Percentiles rank a stretch among this genome's conserved stretches.
Evolutionary conservation across 352 stramenopile species (phyloP).

Genomic region (Globisporangium orthogonon): DNA sequence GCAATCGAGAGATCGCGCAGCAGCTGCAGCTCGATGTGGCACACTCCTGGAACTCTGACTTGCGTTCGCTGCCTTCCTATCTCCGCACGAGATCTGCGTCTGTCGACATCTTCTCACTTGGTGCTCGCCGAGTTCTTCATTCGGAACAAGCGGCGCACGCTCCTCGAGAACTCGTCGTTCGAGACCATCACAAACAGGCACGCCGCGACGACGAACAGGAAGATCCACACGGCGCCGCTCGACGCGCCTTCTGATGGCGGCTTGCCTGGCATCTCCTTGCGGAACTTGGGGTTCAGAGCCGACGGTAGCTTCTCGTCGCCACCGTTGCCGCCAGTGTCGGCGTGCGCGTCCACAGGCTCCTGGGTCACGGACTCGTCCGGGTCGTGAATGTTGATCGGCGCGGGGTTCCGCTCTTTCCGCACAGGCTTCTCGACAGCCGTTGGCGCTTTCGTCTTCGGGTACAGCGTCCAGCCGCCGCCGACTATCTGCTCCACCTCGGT

Average conservation of each 20-base stretch:
- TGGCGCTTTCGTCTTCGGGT: constrained; percentile 12
- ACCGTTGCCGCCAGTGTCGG: constrained; percentile 28
- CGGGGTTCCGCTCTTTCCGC: constrained; percentile 10
- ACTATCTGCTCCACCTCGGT: constrained; percentile 45
- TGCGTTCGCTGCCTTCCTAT: neutral
- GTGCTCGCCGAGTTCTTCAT: constrained; percentile 25
- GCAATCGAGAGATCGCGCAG: neutral
- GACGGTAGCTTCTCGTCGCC: constrained; percentile 20
- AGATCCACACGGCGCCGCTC: constrained; percentile 37
- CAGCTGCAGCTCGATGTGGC: neutral
- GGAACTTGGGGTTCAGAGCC: constrained; percentile 26
- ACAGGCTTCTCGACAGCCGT: constrained; percentile 13
- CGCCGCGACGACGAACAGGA: constrained; percentile 44
- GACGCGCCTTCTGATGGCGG: constrained; percentile 19
- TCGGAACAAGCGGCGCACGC: constrained; percentile 42
- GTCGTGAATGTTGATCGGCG: constrained; percentile 21
- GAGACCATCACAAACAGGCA: constrained; percentile 56
- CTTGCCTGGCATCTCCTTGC: constrained; percentile 33
- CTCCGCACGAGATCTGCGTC: neutral
- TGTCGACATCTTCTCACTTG: constrained; percentile 14
- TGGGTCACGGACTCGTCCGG: constrained; percentile 21
- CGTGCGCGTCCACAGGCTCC: constrained; percentile 27
- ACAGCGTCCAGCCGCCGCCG: constrained; percentile 41
- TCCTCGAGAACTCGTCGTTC: constrained; percentile 55
- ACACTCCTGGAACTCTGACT: neutral